Evolutionary conservation across 495 filamentous ascomycete genomes (phyloP), one percentile per base, ranked within the genome.

Genomic region (Talaromyces nanjingensis): DNA sequence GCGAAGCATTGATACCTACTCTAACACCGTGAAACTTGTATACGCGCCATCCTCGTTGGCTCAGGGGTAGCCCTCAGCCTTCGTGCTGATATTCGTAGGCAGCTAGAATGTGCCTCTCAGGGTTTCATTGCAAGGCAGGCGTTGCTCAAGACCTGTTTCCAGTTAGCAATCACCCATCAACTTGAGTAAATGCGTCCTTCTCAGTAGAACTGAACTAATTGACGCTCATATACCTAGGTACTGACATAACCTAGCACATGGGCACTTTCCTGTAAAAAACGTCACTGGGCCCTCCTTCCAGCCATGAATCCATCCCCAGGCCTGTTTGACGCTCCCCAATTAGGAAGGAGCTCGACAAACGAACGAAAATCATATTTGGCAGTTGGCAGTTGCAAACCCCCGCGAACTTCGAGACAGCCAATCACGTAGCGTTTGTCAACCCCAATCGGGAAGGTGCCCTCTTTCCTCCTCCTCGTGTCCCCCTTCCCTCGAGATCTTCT

Each of bases 401-500:
- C 4, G 27, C 27, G 27, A 27, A 27, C 27, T 5, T 27, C 14
- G 14, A 42, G 37, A 42, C 11, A 42, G 37, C 37, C 37, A 42
- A 42, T 16, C 37, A 42, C 14, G 37, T 37, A 42, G 12, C 37
- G 37, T 42, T 42, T 42, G 37, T 42, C 37, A 16, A 42, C 4
- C 37, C 14, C 37, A 12, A 42, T n/a, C 12, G 18, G 45, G 45
- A 49, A 49, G 11, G 45, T 4, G 45, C 45, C n/a, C 6, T 49
- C 45, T 3, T 22, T 49, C 45, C 18, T 49, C 18, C 24, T 24
- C 49, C 20, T n/a, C n/a, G n/a, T 22, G 4, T 5, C 4, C 29
- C 4, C 14, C 27, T 37, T 61, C 49, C 14, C 29, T 31, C 65
- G 31, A 33, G 31, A 64, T 65, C 39, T 55, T 62, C 60, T 57